Evolutionary conservation across 495 filamentous ascomycete species (phyloP).

Genomic region (Neurospora sp.): DNA sequence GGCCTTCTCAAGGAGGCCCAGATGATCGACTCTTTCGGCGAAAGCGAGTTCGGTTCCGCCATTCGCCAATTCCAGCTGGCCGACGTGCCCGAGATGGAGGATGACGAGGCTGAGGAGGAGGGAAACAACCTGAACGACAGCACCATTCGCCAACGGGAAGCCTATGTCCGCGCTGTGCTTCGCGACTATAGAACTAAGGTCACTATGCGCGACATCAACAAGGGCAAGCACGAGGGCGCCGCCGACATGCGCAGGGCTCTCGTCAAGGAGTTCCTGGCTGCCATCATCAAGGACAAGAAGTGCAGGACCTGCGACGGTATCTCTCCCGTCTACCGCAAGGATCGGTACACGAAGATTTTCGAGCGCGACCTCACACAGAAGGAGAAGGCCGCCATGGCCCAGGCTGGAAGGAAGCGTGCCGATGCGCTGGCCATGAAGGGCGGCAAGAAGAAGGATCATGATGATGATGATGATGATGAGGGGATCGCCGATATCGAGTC

Average conservation of each 20-base stretch:
- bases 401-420: conserved; percentile 53
- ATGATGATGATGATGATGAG: conserved; percentile 42
- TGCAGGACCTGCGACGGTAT: conserved; percentile 67
- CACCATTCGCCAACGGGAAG: conserved; percentile 54
- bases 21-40: conserved; percentile 48
- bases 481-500: conserved; percentile 58
- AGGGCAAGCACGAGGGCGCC: conserved; percentile 71
- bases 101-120: conserved; percentile 24
- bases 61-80: conserved; percentile 10
- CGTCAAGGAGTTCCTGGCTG: conserved; percentile 69
- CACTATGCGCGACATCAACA: conserved; percentile 41
- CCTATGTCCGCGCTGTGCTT: conserved; percentile 59
- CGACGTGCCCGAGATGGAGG: conserved; percentile 14
- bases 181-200: conserved; percentile 41
- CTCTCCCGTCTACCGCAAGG: conserved; percentile 72
- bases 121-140: conserved; percentile 18
- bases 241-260: conserved; percentile 61
- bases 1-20: conserved; percentile 69
- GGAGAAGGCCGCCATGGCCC: conserved; percentile 60
- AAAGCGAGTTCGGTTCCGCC: conserved; percentile 34
- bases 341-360: conserved; percentile 86
- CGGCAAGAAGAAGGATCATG: conserved; percentile 26
- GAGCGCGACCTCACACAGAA: conserved; percentile 65
- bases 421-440: conserved; percentile 45
- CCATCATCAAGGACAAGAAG: conserved; percentile 50